Evolutionary conservation across 768 basidiomycete genomes (phyloP).

Genomic region (Antrodiella citrinella): DNA sequence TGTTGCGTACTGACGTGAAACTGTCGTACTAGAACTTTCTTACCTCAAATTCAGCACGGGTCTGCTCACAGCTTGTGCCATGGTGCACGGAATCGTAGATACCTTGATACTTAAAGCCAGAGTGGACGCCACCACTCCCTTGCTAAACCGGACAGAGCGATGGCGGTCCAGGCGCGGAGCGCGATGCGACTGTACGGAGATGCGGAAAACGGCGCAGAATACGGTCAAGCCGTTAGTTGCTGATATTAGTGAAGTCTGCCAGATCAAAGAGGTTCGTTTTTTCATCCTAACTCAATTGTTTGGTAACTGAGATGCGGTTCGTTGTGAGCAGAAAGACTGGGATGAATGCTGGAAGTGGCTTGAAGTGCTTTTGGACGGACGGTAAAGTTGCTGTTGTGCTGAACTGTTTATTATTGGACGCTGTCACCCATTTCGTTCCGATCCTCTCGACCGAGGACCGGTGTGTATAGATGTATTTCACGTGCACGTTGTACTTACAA

Average conservation of each 20-base stretch:
- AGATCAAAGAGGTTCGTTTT: conserved; percentile 9
- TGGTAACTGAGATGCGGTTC: no score
- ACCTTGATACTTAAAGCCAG: conserved; percentile 28
- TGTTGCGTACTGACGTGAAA: background rate
- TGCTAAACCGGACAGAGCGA: conserved; percentile 2
- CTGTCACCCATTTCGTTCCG: no score
- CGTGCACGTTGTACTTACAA: no score
- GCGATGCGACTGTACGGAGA: conserved; percentile 5
- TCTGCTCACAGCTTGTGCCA: conserved; percentile 43
- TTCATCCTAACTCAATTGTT: no score
- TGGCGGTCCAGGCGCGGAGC: conserved; percentile 4
- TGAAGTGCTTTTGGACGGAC: no score
- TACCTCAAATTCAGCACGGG: conserved; percentile 45
- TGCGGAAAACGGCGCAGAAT: conserved; percentile 11
- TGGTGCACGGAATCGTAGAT: conserved; percentile 37
- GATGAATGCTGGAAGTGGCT: no score
- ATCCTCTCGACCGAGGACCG: no score
- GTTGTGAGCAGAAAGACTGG: no score
- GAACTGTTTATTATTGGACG: no score
- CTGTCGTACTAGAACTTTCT: conserved; percentile 36
- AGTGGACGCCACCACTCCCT: conserved; percentile 14
- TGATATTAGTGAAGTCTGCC: conserved; percentile 16
- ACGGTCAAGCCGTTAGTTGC: conserved; percentile 4
- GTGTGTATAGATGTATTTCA: no score
- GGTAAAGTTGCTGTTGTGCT: no score